Evolutionary conservation across 495 filamentous ascomycete species (phyloP).

Genomic region (Neurospora terricola): DNA sequence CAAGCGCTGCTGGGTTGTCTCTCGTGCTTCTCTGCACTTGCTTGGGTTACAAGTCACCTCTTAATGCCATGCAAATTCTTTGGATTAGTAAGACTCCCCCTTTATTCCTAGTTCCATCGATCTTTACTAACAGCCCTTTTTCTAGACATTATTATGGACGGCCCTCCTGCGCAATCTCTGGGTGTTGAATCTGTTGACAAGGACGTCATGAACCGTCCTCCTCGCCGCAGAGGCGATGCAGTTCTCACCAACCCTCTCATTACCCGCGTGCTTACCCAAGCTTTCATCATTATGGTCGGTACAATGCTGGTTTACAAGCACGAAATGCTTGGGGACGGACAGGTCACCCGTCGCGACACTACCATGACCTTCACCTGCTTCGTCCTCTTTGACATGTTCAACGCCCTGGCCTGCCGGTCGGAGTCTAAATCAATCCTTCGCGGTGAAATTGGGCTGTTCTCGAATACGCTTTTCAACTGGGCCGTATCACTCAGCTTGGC

Average conservation of each 20-base stretch:
- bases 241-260: conserved; percentile 79
- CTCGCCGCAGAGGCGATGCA: conserved; percentile 70
- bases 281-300: conserved; percentile 78
- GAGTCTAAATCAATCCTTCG: conserved; percentile 80
- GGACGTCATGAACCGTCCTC: conserved; percentile 84
- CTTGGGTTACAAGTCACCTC: conserved; percentile 82
- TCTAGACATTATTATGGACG: conserved; percentile 93
- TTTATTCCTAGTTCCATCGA: neutral
- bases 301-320: conserved; percentile 83
- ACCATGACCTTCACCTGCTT: conserved; percentile 99
- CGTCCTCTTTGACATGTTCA: conserved; percentile 98
- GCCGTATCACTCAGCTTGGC: conserved; percentile 74
- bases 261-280: conserved; percentile 76
- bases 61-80: conserved; percentile 98
- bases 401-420: conserved; percentile 85
- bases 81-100: conserved; percentile 79
- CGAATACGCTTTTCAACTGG: conserved; percentile 93
- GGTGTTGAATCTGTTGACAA: conserved; percentile 95
- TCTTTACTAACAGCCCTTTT: conserved; percentile 16
- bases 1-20: conserved; percentile 85
- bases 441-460: conserved; percentile 72
- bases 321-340: conserved; percentile 74
- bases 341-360: conserved; percentile 85
- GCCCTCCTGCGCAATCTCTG: conserved; percentile 91
- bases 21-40: conserved; percentile 87